phyloP scores from a whole-genome alignment of 2,329 filamentous ascomycete genomes.

The Diplocarpon mali region DNA sequence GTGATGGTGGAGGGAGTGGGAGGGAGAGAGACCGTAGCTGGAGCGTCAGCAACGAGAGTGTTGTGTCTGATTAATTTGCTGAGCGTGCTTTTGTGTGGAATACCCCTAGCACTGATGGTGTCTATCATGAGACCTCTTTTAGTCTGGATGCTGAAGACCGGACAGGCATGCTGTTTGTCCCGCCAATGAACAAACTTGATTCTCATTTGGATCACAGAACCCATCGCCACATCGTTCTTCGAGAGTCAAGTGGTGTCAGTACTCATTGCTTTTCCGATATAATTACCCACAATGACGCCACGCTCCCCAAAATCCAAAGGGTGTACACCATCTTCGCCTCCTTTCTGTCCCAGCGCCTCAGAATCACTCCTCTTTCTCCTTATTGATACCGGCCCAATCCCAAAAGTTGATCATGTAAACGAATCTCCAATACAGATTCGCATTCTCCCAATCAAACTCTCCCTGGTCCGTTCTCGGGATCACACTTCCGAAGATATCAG shows the following conservation, averaged over 20 bases:
- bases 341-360: neutral
- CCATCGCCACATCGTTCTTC: too few relatives aligned
- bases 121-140: neutral
- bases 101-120: conserved; percentile 8
- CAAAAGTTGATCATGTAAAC: conserved; percentile 52
- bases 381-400: conserved; percentile 34
- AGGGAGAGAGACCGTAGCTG: conserved; percentile 21
- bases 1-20: conserved; percentile 1
- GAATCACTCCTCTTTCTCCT: conserved; percentile 21
- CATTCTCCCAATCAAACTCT: conserved; percentile 64
- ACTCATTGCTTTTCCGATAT: neutral
- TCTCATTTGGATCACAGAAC: too few relatives aligned
- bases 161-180: too few relatives aligned
- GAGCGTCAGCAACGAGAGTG: conserved; percentile 24
- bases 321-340: conserved; percentile 6
- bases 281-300: conserved; percentile 6
- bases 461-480: conserved; percentile 63
- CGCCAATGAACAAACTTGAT: too few relatives aligned
- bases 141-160: too few relatives aligned
- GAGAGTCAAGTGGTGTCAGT: too few relatives aligned
- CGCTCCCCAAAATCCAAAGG: conserved; percentile 8
- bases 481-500: conserved; percentile 60
- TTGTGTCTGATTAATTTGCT: conserved; percentile 14
- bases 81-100: conserved; percentile 3
- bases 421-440: conserved; percentile 57